phyloP scores from a whole-genome alignment of 345 rosid genomes.

The Zanthoxylum bungeanum region DNA sequence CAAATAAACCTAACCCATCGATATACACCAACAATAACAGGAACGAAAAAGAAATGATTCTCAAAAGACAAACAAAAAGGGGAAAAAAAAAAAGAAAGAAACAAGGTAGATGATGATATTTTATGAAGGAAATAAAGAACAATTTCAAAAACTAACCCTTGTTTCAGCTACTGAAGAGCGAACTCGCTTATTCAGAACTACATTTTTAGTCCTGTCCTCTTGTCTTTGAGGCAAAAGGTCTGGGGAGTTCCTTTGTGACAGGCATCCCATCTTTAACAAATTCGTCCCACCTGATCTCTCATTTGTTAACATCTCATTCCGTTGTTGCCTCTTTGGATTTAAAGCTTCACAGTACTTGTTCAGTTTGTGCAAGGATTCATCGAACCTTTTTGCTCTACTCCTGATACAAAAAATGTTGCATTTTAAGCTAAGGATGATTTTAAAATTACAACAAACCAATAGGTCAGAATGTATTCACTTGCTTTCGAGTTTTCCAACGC shows the following conservation, averaged over 20 bases:
- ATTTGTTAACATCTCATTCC: conserved; percentile 35
- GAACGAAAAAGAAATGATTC: not conserved
- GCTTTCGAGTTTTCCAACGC: not conserved
- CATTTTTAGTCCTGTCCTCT: conserved; percentile 51
- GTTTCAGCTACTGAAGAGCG: conserved; percentile 48
- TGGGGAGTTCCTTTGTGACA: conserved; percentile 37
- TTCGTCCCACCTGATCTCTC: conserved; percentile 42
- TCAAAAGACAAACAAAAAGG: not conserved
- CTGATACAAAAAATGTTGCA: conserved; percentile 26
- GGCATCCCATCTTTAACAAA: conserved; percentile 34
- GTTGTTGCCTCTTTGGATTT: conserved; percentile 40
- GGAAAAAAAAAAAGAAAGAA: not conserved
- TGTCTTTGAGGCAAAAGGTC: conserved; percentile 44
- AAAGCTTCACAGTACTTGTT: conserved; percentile 31
- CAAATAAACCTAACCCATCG: not conserved
- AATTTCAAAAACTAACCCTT: conserved; percentile 31
- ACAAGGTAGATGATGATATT: not conserved
- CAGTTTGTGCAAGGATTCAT: conserved; percentile 36
- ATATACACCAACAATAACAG: not conserved
- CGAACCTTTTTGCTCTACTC: conserved; percentile 34
- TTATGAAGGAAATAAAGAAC: not conserved
- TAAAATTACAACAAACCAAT: not conserved
- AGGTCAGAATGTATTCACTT: not conserved
- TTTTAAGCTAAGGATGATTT: conserved; percentile 9
- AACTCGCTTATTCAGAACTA: conserved; percentile 44